Conservation (phyloP, 1,284 basidiomycete species). For the Mrakiaceae sp. region DNA sequence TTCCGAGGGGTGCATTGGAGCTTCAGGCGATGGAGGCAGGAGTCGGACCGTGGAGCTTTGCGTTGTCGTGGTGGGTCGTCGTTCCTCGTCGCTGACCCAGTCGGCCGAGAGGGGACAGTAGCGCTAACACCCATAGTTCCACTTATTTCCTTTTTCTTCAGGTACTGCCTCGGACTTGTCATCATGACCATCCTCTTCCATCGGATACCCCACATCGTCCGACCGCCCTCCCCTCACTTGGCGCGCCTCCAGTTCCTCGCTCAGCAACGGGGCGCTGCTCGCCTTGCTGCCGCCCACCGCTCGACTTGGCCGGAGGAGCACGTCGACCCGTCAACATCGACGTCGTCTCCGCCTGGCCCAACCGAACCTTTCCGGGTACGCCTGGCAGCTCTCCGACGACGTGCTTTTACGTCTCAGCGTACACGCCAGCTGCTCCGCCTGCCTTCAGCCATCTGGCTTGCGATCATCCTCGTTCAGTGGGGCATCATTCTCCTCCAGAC, state of each 20-base stretch:
- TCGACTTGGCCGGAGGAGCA: neutral
- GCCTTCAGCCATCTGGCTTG: constrained; percentile 28
- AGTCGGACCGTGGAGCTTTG: neutral
- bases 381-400: neutral
- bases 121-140: no score
- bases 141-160: neutral
- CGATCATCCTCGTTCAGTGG: constrained; percentile 29
- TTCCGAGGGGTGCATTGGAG: neutral
- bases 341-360: constrained; percentile 4
- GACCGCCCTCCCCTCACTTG: constrained; percentile 11
- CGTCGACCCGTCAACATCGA: neutral
- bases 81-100: no score
- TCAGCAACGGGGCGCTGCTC: constrained; percentile 20
- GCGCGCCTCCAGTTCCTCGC: constrained; percentile 24
- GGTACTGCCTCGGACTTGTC: constrained; percentile 5
- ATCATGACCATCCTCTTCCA: constrained; percentile 31
- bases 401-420: constrained; percentile 22
- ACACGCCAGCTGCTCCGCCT: constrained; percentile 27
- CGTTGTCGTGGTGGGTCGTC: neutral
- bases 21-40: neutral
- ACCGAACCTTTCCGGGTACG: no score
- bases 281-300: neutral
- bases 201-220: constrained; percentile 32
- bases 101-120: no score
- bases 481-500: constrained; percentile 29